Evolutionary conservation across 495 filamentous ascomycete species (phyloP), one percentile per base, ranked within the genome.

Genomic region (Neurospora sp.): DNA sequence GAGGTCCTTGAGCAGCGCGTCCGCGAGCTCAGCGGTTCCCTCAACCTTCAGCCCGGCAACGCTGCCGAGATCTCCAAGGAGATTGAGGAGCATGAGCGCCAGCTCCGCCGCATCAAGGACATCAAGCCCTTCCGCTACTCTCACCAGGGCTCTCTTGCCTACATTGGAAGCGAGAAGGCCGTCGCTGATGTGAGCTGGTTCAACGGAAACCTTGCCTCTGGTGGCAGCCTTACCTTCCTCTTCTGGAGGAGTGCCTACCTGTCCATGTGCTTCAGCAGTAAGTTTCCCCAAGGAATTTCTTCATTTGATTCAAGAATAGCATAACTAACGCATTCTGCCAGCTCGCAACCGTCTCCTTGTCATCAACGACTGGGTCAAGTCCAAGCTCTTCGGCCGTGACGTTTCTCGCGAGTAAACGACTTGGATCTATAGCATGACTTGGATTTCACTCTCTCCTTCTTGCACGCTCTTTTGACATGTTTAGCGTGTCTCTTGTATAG

Each of bases 221-320:
- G 93, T 78, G 93, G 93, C 79, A 91, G 89, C 77, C 84, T 94
- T 80, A 94, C 91, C 70, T 93, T 90, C 80, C 89, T 98, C 77
- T 98, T 99, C 89, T 99, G 96, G 96, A 88, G 93, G 82, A 94
- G 91, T 80, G 96, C 96, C 70, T 99, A 99, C 83, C 85, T 99
- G 83, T 96, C 92, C 88, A 99, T 99, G 96, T 98, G 94, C 89
- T 99, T 98, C 82, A 97, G 94, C 89, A 93, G 93, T 93, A 88
- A 88, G 92, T 91, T 78, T 74, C 70, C 71, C 71, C 37, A 24
- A 34, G 10, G 24, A 48, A 62, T 69, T 1, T 69, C 38, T 72
- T 37, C 2, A 70, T 34, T 21, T 59, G n/a, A 24, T 59, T 9
- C 31, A 37, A 17, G 8, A 24, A 39, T 28, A 2, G 21, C 6